These are phyloP conservation scores for Acer saccharum DNA, from an alignment of 345 rosid species.

Conservation along the genomic window DNA sequence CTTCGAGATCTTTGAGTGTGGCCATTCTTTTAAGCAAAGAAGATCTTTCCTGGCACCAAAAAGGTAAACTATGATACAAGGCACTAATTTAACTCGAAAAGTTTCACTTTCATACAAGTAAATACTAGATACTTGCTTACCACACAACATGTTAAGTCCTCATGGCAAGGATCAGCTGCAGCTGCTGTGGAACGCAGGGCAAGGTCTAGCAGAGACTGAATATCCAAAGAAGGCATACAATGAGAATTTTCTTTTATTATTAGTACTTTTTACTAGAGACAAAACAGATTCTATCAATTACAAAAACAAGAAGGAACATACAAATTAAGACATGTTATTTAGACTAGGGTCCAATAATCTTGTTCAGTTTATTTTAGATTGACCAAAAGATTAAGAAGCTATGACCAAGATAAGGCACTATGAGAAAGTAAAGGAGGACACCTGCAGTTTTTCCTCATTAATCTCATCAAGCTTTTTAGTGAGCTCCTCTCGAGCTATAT, in stretches of 20 bases:
- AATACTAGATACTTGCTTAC: conserved; percentile 45
- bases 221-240: not conserved
- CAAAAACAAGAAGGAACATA: not conserved
- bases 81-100: not conserved
- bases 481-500: conserved; percentile 94
- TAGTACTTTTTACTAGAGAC: no score
- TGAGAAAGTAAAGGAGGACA: conserved; percentile 21
- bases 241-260: not conserved
- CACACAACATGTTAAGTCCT: conserved; percentile 93
- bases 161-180: conserved; percentile 95
- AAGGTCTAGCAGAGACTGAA: conserved; percentile 91
- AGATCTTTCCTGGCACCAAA: conserved; percentile 70
- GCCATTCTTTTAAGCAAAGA: conserved; percentile 81
- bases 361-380: conserved; percentile 2
- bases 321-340: conserved; percentile 18
- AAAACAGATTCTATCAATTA: not conserved
- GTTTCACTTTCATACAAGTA: not conserved
- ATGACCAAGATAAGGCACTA: conserved; percentile 5
- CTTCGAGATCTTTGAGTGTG: conserved; percentile 53
- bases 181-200: conserved; percentile 95
- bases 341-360: not conserved
- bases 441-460: conserved; percentile 94
- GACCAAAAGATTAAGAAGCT: conserved; percentile 13
- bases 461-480: conserved; percentile 75
- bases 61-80: conserved; percentile 22